Conservation (phyloP, 371 early-diverging fungal genomes). For the Rhizopus delemar region DNA sequence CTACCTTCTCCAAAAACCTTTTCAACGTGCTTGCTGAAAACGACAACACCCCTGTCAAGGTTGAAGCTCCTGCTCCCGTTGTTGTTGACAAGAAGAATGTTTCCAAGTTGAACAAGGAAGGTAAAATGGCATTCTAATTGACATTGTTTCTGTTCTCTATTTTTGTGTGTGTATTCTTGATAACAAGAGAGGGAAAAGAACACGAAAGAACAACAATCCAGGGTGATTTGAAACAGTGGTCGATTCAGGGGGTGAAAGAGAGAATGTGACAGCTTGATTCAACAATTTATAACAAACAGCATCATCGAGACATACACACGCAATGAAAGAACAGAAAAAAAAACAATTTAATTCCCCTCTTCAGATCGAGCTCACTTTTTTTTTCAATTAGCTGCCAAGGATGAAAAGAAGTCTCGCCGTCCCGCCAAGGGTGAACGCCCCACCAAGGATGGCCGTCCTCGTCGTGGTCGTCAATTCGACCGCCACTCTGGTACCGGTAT, state of each 20-base stretch:
- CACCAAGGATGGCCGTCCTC: conserved; percentile 50
- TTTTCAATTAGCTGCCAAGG: conserved; percentile 16
- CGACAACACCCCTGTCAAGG: conserved; percentile 48
- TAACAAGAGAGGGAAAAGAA: neutral
- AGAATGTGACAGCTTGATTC: no score
- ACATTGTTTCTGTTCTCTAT: neutral
- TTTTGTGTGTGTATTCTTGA: no score
- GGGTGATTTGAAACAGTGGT: no score
- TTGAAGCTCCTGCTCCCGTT: conserved; percentile 21
- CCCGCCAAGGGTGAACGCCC: conserved; percentile 40
- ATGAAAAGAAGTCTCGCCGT: conserved; percentile 14
- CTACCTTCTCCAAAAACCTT: conserved; percentile 58
- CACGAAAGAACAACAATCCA: no score
- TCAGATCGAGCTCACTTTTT: neutral
- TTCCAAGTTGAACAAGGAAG: conserved; percentile 29
- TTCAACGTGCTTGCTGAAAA: conserved; percentile 68
- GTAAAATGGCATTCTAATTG: conserved; percentile 13
- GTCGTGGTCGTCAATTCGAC: conserved; percentile 72
- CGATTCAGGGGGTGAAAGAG: no score
- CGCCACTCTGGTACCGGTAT: conserved; percentile 79
- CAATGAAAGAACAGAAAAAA: no score
- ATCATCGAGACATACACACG: no score
- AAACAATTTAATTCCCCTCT: neutral
- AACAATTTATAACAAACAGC: no score
- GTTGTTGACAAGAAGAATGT: conserved; percentile 32